A percentile compares a stretch with the other conserved stretches of the same genome.
Conservation (phyloP, 495 filamentous ascomycete genomes). For the Aspergillus bertholletiae region DNA sequence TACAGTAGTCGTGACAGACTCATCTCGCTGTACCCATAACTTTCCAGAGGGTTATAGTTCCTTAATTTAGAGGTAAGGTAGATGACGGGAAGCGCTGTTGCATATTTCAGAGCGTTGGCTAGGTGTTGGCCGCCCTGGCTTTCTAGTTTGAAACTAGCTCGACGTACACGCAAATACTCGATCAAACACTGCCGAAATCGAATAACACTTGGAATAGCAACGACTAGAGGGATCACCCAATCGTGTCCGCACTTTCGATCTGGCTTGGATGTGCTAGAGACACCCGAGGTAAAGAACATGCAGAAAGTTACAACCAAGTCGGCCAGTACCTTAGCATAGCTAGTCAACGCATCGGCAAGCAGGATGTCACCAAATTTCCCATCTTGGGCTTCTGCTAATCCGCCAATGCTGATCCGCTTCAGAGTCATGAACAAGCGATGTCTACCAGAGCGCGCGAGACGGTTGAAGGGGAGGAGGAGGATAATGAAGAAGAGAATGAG, state of each 20-base stretch:
- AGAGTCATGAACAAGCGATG: conserved; percentile 68
- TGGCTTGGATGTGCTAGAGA: conserved; percentile 73
- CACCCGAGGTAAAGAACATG: conserved; percentile 73
- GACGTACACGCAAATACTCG: conserved; percentile 73
- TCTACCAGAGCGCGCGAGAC: conserved; percentile 68
- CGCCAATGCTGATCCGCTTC: conserved; percentile 70
- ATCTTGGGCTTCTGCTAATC: conserved; percentile 73
- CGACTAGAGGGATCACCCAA: conserved; percentile 72
- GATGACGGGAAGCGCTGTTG: conserved; percentile 88
- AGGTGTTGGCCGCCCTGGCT: conserved; percentile 80
- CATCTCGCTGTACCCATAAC: conserved; percentile 52
- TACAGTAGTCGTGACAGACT: conserved; percentile 57
- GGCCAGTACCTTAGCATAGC: conserved; percentile 85
- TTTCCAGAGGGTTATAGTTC: conserved; percentile 54
- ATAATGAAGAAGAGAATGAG: conserved; percentile 65
- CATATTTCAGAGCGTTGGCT: conserved; percentile 90
- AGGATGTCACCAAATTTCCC: conserved; percentile 93
- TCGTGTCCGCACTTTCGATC: conserved; percentile 75
- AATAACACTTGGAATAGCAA: conserved; percentile 77
- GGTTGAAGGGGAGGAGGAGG: conserved; percentile 70
- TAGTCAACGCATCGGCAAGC: conserved; percentile 91
- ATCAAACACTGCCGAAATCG: conserved; percentile 90
- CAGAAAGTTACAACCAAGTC: conserved; percentile 86
- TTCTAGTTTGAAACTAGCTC: conserved; percentile 36
- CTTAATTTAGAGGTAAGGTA: conserved; percentile 70